phyloP scores from a whole-genome alignment of 2,329 filamentous ascomycete species.

The Alternaria gansuensis region DNA sequence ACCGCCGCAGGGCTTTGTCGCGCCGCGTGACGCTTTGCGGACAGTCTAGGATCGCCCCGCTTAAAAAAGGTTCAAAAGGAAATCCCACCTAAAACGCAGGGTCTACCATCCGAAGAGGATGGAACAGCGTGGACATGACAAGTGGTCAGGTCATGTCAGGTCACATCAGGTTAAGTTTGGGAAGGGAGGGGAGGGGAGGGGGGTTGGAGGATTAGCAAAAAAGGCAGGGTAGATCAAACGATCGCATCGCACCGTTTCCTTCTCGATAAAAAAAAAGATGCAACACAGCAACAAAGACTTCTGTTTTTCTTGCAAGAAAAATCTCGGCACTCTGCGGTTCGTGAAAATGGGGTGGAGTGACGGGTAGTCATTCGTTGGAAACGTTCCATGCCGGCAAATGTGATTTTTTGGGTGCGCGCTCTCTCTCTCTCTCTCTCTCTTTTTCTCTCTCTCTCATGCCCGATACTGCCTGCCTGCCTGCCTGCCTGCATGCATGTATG shows the following conservation, averaged over 20 bases:
- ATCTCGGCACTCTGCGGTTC: conserved; percentile 7
- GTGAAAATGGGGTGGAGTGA: conserved; percentile 1
- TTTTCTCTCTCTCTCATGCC: neutral
- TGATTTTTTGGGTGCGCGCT: neutral
- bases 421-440: neutral
- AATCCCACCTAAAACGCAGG: conserved; percentile 4
- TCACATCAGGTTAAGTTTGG: conserved; percentile 7
- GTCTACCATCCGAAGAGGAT: conserved; percentile 5
- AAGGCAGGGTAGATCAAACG: neutral
- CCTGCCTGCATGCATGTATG: neutral
- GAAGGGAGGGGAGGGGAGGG: neutral
- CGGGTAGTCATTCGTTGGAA: neutral
- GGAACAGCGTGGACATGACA: conserved; percentile 14
- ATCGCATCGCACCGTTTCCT: neutral
- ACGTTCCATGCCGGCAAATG: conserved; percentile 4
- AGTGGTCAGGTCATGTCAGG: conserved; percentile 11
- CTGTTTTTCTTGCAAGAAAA: conserved; percentile 3
- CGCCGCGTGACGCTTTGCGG: conserved; percentile 16
- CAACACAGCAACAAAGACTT: neutral
- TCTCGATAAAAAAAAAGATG: neutral
- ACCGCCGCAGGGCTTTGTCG: conserved; percentile 7
- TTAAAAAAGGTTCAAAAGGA: conserved; percentile 6
- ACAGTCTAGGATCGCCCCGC: conserved; percentile 11
- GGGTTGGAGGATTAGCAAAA: too few relatives aligned
- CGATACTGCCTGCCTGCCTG: neutral